phyloP scores from a whole-genome alignment of 2,329 filamentous ascomycete species.

The Sclerotinia borealis region DNA sequence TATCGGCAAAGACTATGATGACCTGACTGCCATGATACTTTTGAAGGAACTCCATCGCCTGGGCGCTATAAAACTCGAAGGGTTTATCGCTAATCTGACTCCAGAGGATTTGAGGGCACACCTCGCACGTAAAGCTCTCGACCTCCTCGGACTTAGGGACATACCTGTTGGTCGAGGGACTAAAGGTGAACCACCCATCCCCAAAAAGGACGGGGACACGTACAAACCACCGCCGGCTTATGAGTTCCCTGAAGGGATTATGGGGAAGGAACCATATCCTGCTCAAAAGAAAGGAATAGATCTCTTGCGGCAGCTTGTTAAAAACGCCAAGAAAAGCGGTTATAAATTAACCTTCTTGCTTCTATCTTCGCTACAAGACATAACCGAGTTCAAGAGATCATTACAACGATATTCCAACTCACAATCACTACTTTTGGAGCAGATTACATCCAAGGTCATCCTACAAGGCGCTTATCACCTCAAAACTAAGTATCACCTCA shows the following conservation, averaged over 20 bases:
- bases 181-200: background rate
- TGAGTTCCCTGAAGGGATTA: slow-evolving; percentile 25
- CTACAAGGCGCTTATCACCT: slow-evolving; percentile 20
- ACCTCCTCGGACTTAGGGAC: slow-evolving; percentile 19
- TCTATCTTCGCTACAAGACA: slow-evolving; percentile 28
- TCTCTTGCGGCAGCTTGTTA: slow-evolving; percentile 17
- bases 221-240: slow-evolving; percentile 13
- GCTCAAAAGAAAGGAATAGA: slow-evolving; percentile 11
- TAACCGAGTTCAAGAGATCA: slow-evolving; percentile 16
- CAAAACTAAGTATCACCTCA: background rate
- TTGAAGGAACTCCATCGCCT: slow-evolving; percentile 28
- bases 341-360: slow-evolving; percentile 25
- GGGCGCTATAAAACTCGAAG: slow-evolving; percentile 23
- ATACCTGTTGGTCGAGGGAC: slow-evolving; percentile 24
- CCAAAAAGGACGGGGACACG: background rate
- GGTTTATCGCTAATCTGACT: slow-evolving; percentile 27
- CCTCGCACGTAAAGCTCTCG: slow-evolving; percentile 24
- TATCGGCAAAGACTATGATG: slow-evolving; percentile 30
- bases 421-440: background rate
- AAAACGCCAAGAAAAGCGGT: slow-evolving; percentile 12
- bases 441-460: slow-evolving; percentile 17
- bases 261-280: slow-evolving; percentile 13
- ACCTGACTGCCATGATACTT: slow-evolving; percentile 27
- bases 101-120: slow-evolving; percentile 20
- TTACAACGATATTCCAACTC: background rate